Base-by-base conservation (phyloP, 2,329 filamentous ascomycete genomes). In the Tolypocladium amazonense region DNA sequence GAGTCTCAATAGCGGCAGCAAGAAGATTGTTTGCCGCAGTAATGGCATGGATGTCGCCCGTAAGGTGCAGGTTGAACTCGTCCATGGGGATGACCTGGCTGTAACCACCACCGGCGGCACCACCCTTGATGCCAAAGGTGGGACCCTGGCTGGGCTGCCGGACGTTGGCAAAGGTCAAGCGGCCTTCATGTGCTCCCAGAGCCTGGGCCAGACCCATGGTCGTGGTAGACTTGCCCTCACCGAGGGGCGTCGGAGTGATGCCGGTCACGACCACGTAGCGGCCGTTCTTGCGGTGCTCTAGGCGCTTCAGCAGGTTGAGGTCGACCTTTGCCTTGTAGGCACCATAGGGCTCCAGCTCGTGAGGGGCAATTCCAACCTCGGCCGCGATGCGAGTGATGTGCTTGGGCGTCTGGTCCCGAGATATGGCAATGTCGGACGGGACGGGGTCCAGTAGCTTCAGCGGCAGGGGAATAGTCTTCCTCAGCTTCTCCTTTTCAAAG, bases 21-120 rank as follows among this genome's bases (percentile, higher is more conserved):
- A 99, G 84, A 60, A 99, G 81, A 76, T 99, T 99, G 82, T 97
- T 99, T 43, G 94, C 94, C 35, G 93, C 93, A 58, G 92, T 92
- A 70, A 99, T 94, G 65, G 94, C 94, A 73, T 99, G 94, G 60
- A 99, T 97, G 72, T 99, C 94, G 69, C 94, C 94, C 59, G 94
- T 99, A 69, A 99, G 78, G 74, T 99, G 94, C 71, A 99, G 80
- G 77, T 99, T 99, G 81, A 99, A 99, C 75, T 99, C 94, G 69
- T 99, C 94, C 94, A 99, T 99, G 61, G 94, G 94, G 68, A 99
- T 97, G 70, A 99, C 94, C 75, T 99, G 94, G 74, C 91, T 96
- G 84, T 97, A 99, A 45, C 94, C 94, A 73, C 94, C 94, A 69
- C 94, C 94, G 60, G 94, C 94, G 61, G 94, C 94, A 69, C 94